phyloP scores from a whole-genome alignment of 768 basidiomycete genomes.

The Boletellus ananiceps region DNA sequence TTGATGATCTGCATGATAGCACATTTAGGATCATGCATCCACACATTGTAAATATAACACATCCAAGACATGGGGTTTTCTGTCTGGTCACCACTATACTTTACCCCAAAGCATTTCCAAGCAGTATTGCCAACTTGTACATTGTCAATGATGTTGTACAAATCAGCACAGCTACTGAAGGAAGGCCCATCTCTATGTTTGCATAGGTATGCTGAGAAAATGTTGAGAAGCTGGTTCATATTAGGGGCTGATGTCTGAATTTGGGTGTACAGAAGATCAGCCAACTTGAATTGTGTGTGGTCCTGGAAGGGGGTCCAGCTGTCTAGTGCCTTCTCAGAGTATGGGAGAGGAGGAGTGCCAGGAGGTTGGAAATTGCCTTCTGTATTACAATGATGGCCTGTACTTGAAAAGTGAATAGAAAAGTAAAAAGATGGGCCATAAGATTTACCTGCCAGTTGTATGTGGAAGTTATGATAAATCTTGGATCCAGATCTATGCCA shows the following conservation, averaged over 20 bases:
- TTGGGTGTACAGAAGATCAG: background rate
- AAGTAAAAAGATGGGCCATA: background rate
- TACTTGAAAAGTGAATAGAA: too few species aligned
- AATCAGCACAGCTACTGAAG: background rate
- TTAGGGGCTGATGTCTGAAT: background rate
- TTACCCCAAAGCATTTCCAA: background rate
- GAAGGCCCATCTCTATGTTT: background rate
- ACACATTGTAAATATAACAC: background rate
- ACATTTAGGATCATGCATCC: background rate
- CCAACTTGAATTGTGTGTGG: background rate
- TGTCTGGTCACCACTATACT: background rate
- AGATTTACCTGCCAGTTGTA: background rate
- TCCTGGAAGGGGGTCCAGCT: slow-evolving; percentile 1
- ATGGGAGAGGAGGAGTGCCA: slow-evolving; percentile 1
- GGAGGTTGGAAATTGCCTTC: slow-evolving; percentile 5
- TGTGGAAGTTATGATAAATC: slow-evolving; percentile 10
- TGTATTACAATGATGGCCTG: slow-evolving; percentile 1
- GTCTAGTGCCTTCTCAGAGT: background rate
- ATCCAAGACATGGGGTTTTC: background rate
- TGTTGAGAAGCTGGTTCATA: background rate
- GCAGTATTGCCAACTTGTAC: background rate
- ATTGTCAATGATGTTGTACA: background rate
- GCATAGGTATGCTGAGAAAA: background rate
- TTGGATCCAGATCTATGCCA: background rate
- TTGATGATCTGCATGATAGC: background rate